Evolutionary conservation across 768 basidiomycete species (phyloP), one percentile per base, ranked within the genome.

Genomic region (Mycena filopes): DNA sequence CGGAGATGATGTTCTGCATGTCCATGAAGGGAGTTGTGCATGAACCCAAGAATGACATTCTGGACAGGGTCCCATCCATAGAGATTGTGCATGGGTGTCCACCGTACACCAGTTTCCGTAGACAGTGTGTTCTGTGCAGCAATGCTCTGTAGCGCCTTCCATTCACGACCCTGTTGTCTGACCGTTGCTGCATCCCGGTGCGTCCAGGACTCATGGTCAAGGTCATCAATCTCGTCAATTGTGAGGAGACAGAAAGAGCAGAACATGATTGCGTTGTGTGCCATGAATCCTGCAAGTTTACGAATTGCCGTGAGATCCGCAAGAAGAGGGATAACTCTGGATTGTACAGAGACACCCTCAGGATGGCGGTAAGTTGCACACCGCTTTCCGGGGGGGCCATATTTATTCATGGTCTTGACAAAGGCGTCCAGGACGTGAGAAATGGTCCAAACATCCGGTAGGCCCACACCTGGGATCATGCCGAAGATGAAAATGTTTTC

Each of bases 1-100:
- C 65, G 59, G 0, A 70, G 48, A 4, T 74, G 69, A 33, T 55
- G 43, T 29, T 60, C 20, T 1, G 73, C 33, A 28, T 65, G 10
- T 4, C 72, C 69, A 55, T 71, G 69, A 5, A 70, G 53, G 59
- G 51, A 60, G 46, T 68, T 69, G 55, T 73, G 73, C 69, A 74
- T 61, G 46, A 50, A 60, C 2, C 71, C 72, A 1, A 74, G 51
- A n/a, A 70, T 26, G 33, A 54, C 31, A 63, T 65, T 25, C 7
- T 23, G 4, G 15, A 73, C 66, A 13, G 72, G 63, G 54, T 74
- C 56, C 62, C 69, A 55, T 4, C 2, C 10, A 36, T 1, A 68
- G 7, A 68, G 7, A 18, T 47, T 10, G 60, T 70, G 62, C 4
- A 70, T 1, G 7, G 66, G 23, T 13, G 63, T 50, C 60, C 67